Evolutionary conservation across 306 rosid genomes (phyloP), one percentile per base, ranked within the genome.

Genomic region (Prunus fruticosa): DNA sequence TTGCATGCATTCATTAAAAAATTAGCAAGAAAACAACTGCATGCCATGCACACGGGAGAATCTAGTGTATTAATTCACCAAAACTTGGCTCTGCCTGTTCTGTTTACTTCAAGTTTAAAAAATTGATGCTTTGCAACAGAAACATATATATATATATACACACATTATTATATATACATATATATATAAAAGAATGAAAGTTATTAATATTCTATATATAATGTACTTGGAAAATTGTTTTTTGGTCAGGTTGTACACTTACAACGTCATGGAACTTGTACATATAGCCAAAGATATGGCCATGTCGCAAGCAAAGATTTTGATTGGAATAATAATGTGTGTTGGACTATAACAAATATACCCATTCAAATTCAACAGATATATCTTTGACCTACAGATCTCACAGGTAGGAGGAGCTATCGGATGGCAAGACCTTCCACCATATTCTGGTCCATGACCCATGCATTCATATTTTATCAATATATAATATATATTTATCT

Each of bases 361-460:
- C 43, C 65, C 67, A 52, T 57, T 72, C 14, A 52, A 63, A 18
- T 82, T 83, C 90, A 87, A 89, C 79, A 54, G 58, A 91, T 77
- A 80, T 32, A 88, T 91, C 93, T 91, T 87, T 89, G 92, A 89
- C 96, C 90, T 64, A 76, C 50, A 86, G 93, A 91, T 91, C 67
- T 86, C 87, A 71, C 77, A 81, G 90, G 87, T 84, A 81, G 73
- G 76, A 74, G 79, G 77, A 76, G 81, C 82, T 82, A 75, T 87
- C 85, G 41, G 63, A 74, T 5, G 76, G 71, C 76, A 60, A 75
- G 80, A 80, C 82, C 80, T 77, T 74, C 84, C 86, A 84, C 87
- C 87, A 82, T 38, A 38, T 76, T 81, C 69, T 76, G 78, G 80
- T 46, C 18, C 20, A 50, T 16, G 56, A 19, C 18, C n/a, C 45